phyloP scores from a whole-genome alignment of 176 grass and related monocot genomes.

The Musa schizocarpa region DNA sequence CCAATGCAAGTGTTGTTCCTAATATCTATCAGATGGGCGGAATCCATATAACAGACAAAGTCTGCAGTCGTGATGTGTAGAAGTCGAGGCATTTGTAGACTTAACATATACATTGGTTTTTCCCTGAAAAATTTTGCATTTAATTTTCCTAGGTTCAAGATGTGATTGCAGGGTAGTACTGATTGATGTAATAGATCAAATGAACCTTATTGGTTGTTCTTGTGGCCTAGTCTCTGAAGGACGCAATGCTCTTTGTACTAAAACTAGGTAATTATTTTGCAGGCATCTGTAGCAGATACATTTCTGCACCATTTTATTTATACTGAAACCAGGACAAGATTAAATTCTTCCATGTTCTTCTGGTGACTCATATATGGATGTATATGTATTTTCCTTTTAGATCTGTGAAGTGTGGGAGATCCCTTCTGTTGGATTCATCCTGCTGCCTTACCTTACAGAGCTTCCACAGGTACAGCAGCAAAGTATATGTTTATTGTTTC shows the following conservation, averaged over 20 bases:
- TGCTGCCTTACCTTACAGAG: too few relatives aligned
- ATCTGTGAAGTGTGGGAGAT: too few relatives aligned
- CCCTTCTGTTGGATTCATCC: too few relatives aligned
- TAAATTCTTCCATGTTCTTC: neutral
- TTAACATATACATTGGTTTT: neutral
- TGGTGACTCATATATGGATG: too few relatives aligned
- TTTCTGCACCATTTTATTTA: neutral
- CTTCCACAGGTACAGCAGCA: too few relatives aligned
- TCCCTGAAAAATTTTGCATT: neutral
- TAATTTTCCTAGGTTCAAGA: neutral
- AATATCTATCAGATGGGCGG: neutral
- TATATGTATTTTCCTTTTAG: too few relatives aligned
- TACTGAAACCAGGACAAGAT: neutral
- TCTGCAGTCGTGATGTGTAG: neutral
- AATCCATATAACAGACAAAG: neutral
- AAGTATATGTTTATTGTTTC: too few relatives aligned
- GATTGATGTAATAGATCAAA: neutral
- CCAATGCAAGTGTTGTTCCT: neutral
- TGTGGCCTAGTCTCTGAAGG: neutral
- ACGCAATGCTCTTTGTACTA: neutral
- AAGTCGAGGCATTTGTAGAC: neutral
- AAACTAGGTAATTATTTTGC: neutral
- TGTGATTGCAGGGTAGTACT: neutral
- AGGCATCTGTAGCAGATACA: neutral
- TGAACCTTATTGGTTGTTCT: constrained; percentile 1